Evolutionary conservation across 257 asterid genomes (phyloP), one percentile per base, ranked within the genome.

Genomic region (Solanum tarapatanum): DNA sequence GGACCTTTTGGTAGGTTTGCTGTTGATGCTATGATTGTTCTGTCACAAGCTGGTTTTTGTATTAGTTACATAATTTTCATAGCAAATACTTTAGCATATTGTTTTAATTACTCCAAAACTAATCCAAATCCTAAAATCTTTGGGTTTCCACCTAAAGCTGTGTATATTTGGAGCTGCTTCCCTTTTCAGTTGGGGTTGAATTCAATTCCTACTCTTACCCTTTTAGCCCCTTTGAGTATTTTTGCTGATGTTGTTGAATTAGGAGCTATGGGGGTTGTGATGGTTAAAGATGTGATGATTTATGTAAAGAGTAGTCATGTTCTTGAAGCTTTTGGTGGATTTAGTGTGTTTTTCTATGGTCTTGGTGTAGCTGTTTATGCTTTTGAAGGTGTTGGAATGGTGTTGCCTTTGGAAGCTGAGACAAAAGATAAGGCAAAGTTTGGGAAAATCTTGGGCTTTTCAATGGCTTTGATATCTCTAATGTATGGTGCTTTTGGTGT

Each of bases 21-120:
- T 86, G 87, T 86, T 41, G 87, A 86, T 69, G n/a, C 68, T 41
- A 86, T 86, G 87, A 69, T 86, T 41, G 64, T 86, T 11, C 9
- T 86, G 1, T 86, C 87, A 19, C 87, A 86, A 69, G 87, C 83
- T 86, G 87, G 87, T 69, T 86, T 86, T 86, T 86, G 87, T 70
- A 75, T 86, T 13, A 86, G 87, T 69, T 86, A 86, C 68, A 17
- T 86, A 3, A 86, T 86, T 69, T 86, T 86, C 74, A 75, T 86
- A 17, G 87, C 48, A 2, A 86, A 86, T 21, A 86, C 87, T 43
- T 85, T 86, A 36, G 83, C 87, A 1, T 69, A 70, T 43, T 82
- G 85, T 82, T 82, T 82, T 48, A 82, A 79, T 43, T 79, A 79
- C 24, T 79, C 84, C 0, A 79, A 24, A 2, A 26, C 84, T 14